Evolutionary conservation across 176 grass and related monocot species (phyloP).

Genomic region (Triticum dicoccoides): DNA sequence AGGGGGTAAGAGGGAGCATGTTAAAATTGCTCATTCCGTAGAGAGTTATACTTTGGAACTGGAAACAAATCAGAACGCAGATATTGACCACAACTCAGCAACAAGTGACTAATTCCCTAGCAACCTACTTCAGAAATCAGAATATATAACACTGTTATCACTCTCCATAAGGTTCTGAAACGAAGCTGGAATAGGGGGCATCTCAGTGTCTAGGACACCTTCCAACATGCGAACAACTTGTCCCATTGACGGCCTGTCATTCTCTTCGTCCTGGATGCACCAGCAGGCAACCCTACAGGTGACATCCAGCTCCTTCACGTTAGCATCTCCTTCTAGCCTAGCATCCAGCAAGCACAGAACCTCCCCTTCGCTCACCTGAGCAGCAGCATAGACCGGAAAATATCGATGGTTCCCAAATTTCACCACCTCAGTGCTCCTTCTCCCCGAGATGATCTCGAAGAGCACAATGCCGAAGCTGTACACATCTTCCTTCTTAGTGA

Average conservation of each 20-base stretch:
- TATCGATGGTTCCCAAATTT: conserved; percentile 5
- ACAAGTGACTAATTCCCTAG: background rate
- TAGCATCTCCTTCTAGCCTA: conserved; percentile 28
- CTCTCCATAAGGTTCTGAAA: conserved; percentile 29
- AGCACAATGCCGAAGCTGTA: conserved; percentile 64
- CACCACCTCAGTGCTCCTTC: conserved; percentile 24
- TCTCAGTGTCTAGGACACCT: conserved; percentile 11
- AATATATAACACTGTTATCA: conserved; percentile 11
- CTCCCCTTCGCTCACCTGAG: conserved; percentile 38
- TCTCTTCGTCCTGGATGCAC: conserved; percentile 55
- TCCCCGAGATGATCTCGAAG: conserved; percentile 47
- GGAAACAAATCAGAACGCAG: background rate
- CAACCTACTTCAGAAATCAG: conserved; percentile 11
- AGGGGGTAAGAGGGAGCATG: too few relatives aligned
- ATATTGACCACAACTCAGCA: background rate
- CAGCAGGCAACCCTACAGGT: conserved; percentile 46
- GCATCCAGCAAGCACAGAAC: conserved; percentile 39
- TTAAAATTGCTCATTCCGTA: background rate
- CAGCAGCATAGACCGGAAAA: conserved; percentile 34
- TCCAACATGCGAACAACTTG: conserved; percentile 48
- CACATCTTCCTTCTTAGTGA: conserved; percentile 54
- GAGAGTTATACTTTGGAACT: background rate
- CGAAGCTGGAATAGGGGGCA: conserved; percentile 40
- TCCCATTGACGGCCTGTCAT: conserved; percentile 37
- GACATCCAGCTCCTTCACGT: conserved; percentile 28